Evolutionary conservation across 2,329 filamentous ascomycete genomes (phyloP).

Genomic region (Fusarium brevicatenulatum): DNA sequence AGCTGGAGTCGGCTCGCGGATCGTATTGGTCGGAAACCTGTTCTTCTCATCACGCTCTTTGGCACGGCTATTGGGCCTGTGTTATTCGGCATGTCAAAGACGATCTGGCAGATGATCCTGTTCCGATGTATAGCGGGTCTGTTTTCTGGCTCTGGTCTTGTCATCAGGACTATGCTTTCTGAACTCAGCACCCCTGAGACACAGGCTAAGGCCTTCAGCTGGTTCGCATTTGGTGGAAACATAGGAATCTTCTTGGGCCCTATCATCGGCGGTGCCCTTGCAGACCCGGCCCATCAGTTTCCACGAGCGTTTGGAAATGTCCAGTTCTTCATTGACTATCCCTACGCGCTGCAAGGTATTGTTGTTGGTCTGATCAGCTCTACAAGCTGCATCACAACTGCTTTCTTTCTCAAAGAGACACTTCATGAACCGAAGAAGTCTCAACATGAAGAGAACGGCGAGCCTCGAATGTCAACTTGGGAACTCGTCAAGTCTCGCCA

Average conservation of each 20-base stretch:
- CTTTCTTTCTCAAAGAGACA: constrained; percentile 72
- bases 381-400: constrained; percentile 61
- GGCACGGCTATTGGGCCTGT: constrained; percentile 70
- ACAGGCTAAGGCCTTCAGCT: constrained; percentile 78
- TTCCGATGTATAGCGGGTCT: constrained; percentile 77
- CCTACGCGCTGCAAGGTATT: constrained; percentile 66
- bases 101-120: constrained; percentile 78
- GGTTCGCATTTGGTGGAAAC: constrained; percentile 80
- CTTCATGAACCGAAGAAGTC: constrained; percentile 46
- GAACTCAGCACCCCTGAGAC: constrained; percentile 77
- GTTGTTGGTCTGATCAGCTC: constrained; percentile 65
- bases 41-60: constrained; percentile 72
- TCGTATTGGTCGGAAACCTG: constrained; percentile 75
- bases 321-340: constrained; percentile 60
- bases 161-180: constrained; percentile 79
- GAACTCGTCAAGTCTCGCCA: constrained; percentile 69
- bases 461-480: constrained; percentile 38
- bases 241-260: constrained; percentile 79
- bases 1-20: constrained; percentile 74
- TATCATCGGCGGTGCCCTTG: constrained; percentile 73
- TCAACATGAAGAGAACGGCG: not conserved
- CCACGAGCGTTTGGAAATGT: constrained; percentile 60
- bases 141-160: constrained; percentile 79
- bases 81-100: constrained; percentile 74
- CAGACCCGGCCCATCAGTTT: constrained; percentile 73